Evolutionary conservation across 2,329 filamentous ascomycete genomes (phyloP), one percentile per base, ranked within the genome.

Genomic region (Purpureocillium lavendulum): DNA sequence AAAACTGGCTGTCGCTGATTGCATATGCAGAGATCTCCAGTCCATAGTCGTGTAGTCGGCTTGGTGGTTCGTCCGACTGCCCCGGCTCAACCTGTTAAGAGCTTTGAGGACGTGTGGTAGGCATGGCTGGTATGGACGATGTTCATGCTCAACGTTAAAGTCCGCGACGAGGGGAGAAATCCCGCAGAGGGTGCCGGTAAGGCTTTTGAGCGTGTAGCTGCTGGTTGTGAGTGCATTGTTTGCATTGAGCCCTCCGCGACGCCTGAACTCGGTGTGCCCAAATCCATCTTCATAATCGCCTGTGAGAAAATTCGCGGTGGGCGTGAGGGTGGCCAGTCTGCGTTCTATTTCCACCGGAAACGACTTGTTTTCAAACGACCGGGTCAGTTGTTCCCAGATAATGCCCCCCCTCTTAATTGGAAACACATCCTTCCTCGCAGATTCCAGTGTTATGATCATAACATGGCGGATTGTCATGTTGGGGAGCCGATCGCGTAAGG

Each of bases 111-210:
- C 45, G 4, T 63, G 66, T 1, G 67, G 59, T 35, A 70, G 42
- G 34, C 66, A 69, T 0, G 66, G 66, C 36, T 69, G 65, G 45
- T 69, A 69, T n/a, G n/a, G 12, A 69, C 50, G 38, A 69, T 62
- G 14, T 65, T 50, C 10, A 55, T 59, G 58, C 41, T 69, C 66
- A 13, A 57, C 50, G 38, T 69, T 67, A 38, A 65, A 64, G 34
- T 69, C 65, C 3, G 56, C 60, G 1, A 66, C 58, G 9, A 69
- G 43, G 1, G 66, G 65, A 0, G 54, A 58, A 12, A 68, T 48
- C 5, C 66, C 66, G 33, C 66, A 69, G 4, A 68, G 40, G 7
- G 62, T 64, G 4, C 59, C 66, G 0, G 57, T 52, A 21, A 69
- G 33, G 40, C 64, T 67, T 48, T 69, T 69, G 33, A 67, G 52